Evolutionary conservation across 1,284 basidiomycete genomes (phyloP).

Genomic region (Apiotrichum montevideense): DNA sequence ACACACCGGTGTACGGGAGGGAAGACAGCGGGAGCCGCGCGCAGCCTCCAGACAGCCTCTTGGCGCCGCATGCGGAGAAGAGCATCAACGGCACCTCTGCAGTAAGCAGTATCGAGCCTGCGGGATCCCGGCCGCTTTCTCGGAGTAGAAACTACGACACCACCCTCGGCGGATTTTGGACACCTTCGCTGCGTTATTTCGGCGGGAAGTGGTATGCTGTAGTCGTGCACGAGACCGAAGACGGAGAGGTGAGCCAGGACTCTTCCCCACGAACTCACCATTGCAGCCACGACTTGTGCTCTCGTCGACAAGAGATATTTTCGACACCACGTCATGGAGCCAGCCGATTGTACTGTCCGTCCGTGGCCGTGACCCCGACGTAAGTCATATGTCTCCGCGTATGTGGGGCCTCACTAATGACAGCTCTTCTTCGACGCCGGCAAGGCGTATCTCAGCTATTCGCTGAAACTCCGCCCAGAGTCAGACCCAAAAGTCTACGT

Average conservation of each 20-base stretch:
- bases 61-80: no score
- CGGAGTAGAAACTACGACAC: neutral
- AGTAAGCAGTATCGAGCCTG: no score
- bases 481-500: constrained; percentile 9
- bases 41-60: neutral
- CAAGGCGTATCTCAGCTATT: constrained; percentile 15
- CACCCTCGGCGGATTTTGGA: neutral
- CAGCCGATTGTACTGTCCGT: constrained; percentile 26
- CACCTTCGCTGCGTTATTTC: neutral
- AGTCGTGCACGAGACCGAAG: neutral
- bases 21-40: neutral
- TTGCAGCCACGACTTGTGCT: constrained; percentile 13
- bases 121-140: no score
- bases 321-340: constrained; percentile 23
- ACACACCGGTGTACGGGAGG: neutral
- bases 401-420: no score
- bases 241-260: neutral
- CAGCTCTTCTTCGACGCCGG: constrained; percentile 30
- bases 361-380: constrained; percentile 27
- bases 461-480: neutral
- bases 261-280: constrained; percentile 3
- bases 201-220: neutral
- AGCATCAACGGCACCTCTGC: no score
- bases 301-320: constrained; percentile 29
- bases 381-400: constrained; percentile 2